A percentile compares a stretch with the other conserved stretches of the same genome.
These are phyloP conservation scores for Leccinum longicurvipes DNA, from an alignment of 768 basidiomycete species.

Conservation along the genomic window DNA sequence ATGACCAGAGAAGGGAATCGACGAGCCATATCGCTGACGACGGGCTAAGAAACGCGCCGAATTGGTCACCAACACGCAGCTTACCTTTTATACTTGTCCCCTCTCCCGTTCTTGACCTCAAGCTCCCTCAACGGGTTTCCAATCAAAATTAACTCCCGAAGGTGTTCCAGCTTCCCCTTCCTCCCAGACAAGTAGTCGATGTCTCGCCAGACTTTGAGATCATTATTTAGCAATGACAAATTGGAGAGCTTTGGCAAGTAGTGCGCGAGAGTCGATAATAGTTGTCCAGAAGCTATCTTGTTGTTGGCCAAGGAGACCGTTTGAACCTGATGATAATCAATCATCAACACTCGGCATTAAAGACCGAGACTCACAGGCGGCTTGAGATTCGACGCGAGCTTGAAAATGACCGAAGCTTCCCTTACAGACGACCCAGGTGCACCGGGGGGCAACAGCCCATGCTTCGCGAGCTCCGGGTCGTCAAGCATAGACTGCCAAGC, in stretches of 20 bases:
- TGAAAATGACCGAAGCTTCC: slow-evolving; percentile 85
- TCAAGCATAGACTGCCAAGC: slow-evolving; percentile 64
- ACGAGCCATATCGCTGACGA: slow-evolving; percentile 67
- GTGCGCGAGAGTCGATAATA: slow-evolving; percentile 59
- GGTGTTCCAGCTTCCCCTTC: slow-evolving; percentile 53
- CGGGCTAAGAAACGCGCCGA: slow-evolving; percentile 1
- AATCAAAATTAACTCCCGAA: slow-evolving; percentile 69
- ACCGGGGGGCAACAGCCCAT: slow-evolving; percentile 71
- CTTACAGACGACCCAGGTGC: slow-evolving; percentile 54
- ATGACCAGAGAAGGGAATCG: slow-evolving; percentile 81
- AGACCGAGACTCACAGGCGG: slow-evolving; percentile 53
- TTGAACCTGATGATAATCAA: slow-evolving; percentile 46
- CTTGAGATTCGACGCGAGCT: slow-evolving; percentile 73
- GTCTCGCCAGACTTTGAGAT: slow-evolving; percentile 66
- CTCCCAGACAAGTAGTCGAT: slow-evolving; percentile 59
- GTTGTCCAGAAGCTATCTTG: slow-evolving; percentile 56
- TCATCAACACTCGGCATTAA: background rate
- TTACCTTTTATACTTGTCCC: slow-evolving; percentile 67
- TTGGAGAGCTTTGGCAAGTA: slow-evolving; percentile 80
- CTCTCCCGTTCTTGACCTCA: slow-evolving; percentile 54
- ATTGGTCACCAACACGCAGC: slow-evolving; percentile 16
- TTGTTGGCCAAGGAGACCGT: slow-evolving; percentile 86
- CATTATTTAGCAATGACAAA: slow-evolving; percentile 77
- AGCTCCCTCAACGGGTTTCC: slow-evolving; percentile 74
- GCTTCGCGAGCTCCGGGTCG: slow-evolving; percentile 71